These are phyloP conservation scores for Cordyceps javanica DNA, from an alignment of 2,329 filamentous ascomycete species.

Conservation along the genomic window DNA sequence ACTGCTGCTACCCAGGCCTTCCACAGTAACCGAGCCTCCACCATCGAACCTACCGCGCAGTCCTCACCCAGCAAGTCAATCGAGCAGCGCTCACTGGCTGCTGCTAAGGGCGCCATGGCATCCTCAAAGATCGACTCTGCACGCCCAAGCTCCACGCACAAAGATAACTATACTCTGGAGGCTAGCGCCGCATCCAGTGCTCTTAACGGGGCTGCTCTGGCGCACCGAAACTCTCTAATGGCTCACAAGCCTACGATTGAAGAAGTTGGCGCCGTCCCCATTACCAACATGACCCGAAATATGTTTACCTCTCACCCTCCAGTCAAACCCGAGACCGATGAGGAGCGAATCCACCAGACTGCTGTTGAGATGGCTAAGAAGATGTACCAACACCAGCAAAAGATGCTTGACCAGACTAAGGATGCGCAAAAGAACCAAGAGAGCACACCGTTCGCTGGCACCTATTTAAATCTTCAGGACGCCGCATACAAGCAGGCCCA, in stretches of 20 bases:
- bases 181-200: conserved; percentile 60
- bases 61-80: conserved; percentile 31
- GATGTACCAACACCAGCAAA: conserved; percentile 71
- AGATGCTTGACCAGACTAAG: conserved; percentile 46
- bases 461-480: conserved; percentile 67
- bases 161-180: conserved; percentile 43
- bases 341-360: conserved; percentile 73
- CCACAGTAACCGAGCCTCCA: conserved; percentile 19
- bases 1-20: conserved; percentile 33
- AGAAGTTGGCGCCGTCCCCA: conserved; percentile 61
- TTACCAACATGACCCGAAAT: conserved; percentile 61
- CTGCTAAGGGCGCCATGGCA: conserved; percentile 72
- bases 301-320: conserved; percentile 76
- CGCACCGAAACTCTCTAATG: conserved; percentile 47
- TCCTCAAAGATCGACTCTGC: conserved; percentile 36
- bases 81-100: conserved; percentile 61
- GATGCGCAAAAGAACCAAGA: conserved; percentile 29
- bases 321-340: conserved; percentile 65
- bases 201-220: conserved; percentile 64
- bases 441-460: conserved; percentile 41
- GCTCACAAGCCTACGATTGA: conserved; percentile 39
- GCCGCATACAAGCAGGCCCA: conserved; percentile 81
- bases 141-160: conserved; percentile 13
- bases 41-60: conserved; percentile 24
- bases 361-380: conserved; percentile 84